Evolutionary conservation across 768 basidiomycete species (phyloP).

Genomic region (Mycena vulgaris): DNA sequence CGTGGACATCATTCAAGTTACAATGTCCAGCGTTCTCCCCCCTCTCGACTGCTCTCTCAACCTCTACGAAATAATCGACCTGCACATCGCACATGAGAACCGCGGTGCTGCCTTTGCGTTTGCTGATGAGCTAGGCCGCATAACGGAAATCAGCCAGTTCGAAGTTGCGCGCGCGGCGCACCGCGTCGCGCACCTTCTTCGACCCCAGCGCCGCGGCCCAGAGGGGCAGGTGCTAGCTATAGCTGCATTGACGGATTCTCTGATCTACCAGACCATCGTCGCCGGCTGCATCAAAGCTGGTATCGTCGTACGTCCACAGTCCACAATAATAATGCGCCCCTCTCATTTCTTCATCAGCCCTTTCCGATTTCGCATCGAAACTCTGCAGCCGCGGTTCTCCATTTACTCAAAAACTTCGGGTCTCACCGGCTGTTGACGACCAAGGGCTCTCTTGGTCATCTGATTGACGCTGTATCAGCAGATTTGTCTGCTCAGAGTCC

Average conservation of each 20-base stretch:
- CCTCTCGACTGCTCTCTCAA: no score
- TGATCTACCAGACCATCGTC: no score
- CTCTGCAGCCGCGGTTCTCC: no score
- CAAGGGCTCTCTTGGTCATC: constrained; percentile 2
- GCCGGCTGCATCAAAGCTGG: no score
- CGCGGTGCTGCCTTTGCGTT: constrained; percentile 39
- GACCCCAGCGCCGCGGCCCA: no score
- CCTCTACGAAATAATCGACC: constrained; percentile 13
- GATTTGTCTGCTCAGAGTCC: not conserved
- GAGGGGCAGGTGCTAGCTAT: no score
- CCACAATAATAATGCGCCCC: not conserved
- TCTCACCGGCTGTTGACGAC: constrained; percentile 24
- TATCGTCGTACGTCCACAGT: constrained; percentile 45
- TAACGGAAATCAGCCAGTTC: no score
- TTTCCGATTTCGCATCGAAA: constrained; percentile 59
- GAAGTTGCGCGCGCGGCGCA: no score
- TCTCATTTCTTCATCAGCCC: constrained; percentile 45
- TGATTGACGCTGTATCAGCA: not conserved
- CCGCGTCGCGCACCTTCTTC: no score
- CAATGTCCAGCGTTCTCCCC: constrained; percentile 1
- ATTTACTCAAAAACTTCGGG: constrained; percentile 53
- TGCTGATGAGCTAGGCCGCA: constrained; percentile 42
- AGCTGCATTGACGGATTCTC: no score
- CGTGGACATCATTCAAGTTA: not conserved
- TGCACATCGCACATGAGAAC: constrained; percentile 18